Base-by-base conservation (phyloP, 106 monocot genomes). In the Phalaenopsis equestris region DNA sequence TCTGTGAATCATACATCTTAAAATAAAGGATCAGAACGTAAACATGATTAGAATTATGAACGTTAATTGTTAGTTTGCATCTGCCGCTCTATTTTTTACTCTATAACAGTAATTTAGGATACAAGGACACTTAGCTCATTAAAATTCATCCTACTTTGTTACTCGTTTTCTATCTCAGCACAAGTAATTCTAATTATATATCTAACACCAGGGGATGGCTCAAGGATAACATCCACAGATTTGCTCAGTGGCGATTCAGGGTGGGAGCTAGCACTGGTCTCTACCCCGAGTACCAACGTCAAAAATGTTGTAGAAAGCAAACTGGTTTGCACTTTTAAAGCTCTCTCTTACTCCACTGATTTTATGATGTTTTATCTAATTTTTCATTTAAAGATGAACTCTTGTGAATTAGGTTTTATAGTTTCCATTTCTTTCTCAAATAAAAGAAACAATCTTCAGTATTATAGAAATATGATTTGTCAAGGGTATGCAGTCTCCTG, bases 211-310 rank as follows among this genome's bases (percentile, higher is more conserved):
- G 90, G 87, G 58, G 83, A 86, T 61, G 83, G 78, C 30, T 14
- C 78, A 46, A 85, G 80, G 67, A 1, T 85, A 15, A 72, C 68
- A 7, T 78, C 70, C 61, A 58, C 9, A 68, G 92, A 83, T 41
- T 84, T 88, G 73, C 58, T 88, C 67, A 88, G 70, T 24, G 82
- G 82, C 80, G 37, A 70, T 39, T 82, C 94, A 36, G 97, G 97
- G 48, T 97, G 97, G 97, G 97, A 97, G 72, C 76, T 94, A 49
- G 94, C 97, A 72, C 72, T 97, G 70, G 94, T 97, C 3, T 87
- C 94, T 75, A 80, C 90, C 85, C 90, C 90, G 61, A 94, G 92
- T 83, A 92, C 72, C 86, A 94, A 94, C 64, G 82, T 48, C 56
- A 89, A 81, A 79, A 92, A 89, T 41, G 56, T 84, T 56, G 81